A percentile compares a stretch with the other conserved stretches of the same genome.
Evolutionary conservation across 2,329 filamentous ascomycete genomes (phyloP).

Genomic region (Monosporascus ibericus): DNA sequence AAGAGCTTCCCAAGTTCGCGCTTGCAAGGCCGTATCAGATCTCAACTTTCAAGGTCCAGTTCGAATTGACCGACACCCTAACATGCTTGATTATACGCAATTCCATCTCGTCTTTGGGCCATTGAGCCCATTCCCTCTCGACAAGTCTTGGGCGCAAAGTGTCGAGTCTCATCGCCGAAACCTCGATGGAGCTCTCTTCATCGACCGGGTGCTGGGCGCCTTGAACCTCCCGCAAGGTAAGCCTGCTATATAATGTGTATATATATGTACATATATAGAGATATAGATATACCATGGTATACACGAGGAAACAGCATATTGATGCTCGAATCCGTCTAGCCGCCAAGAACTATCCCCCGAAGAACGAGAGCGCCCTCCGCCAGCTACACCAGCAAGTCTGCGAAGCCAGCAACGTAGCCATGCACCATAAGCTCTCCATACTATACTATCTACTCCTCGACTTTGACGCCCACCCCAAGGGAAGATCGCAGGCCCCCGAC

Average conservation of each 20-base stretch:
- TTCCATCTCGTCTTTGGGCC: conserved; percentile 64
- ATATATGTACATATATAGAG: no score
- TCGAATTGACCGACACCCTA: background rate
- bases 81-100: conserved; percentile 59
- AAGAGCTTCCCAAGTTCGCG: background rate
- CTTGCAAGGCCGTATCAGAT: background rate
- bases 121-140: conserved; percentile 55
- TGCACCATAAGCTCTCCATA: conserved; percentile 75
- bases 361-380: conserved; percentile 59
- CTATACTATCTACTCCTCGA: conserved; percentile 82
- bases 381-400: conserved; percentile 66
- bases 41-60: background rate
- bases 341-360: conserved; percentile 68
- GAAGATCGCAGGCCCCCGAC: conserved; percentile 24
- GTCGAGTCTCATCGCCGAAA: conserved; percentile 62
- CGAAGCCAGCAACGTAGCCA: conserved; percentile 51
- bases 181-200: conserved; percentile 67
- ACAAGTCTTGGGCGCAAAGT: conserved; percentile 52
- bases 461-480: conserved; percentile 42
- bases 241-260: background rate
- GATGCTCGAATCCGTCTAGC: conserved; percentile 15
- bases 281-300: no score
- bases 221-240: conserved; percentile 65
- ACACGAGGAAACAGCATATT: background rate
- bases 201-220: conserved; percentile 68